Conservation (phyloP, 768 basidiomycete genomes). For the Amanita rubescens region DNA sequence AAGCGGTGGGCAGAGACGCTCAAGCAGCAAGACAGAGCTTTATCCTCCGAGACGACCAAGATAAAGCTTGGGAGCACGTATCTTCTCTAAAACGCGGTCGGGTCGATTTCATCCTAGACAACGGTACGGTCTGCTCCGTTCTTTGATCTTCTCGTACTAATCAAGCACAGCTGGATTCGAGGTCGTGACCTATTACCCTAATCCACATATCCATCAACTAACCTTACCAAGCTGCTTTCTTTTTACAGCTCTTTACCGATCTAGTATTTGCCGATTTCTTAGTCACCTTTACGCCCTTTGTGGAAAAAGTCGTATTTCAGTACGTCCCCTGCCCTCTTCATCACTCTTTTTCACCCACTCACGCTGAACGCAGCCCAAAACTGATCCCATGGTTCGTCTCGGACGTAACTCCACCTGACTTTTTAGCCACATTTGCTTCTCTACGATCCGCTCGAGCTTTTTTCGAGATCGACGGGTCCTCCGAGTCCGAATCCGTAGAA, state of each 20-base stretch:
- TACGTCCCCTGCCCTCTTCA: constrained; percentile 30
- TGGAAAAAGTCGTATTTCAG: constrained; percentile 86
- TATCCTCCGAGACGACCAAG: constrained; percentile 82
- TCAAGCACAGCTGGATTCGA: constrained; percentile 74
- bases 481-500: constrained; percentile 12
- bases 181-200: constrained; percentile 32
- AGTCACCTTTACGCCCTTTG: constrained; percentile 80
- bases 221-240: background rate
- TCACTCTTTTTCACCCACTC: no score
- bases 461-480: constrained; percentile 30
- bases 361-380: constrained; percentile 93
- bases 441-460: constrained; percentile 57
- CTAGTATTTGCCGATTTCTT: constrained; percentile 91
- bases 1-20: constrained; percentile 75
- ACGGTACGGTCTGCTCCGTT: constrained; percentile 42
- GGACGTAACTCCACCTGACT: constrained; percentile 87
- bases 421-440: constrained; percentile 46
- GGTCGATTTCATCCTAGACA: constrained; percentile 88
- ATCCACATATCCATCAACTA: background rate
- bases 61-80: constrained; percentile 65
- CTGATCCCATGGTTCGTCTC: constrained; percentile 97
- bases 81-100: constrained; percentile 44
- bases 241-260: constrained; percentile 78
- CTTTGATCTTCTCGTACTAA: background rate
- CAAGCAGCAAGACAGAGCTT: constrained; percentile 69